phyloP scores from a whole-genome alignment of 2,329 filamentous ascomycete species.

The Colletotrichum tropicale region DNA sequence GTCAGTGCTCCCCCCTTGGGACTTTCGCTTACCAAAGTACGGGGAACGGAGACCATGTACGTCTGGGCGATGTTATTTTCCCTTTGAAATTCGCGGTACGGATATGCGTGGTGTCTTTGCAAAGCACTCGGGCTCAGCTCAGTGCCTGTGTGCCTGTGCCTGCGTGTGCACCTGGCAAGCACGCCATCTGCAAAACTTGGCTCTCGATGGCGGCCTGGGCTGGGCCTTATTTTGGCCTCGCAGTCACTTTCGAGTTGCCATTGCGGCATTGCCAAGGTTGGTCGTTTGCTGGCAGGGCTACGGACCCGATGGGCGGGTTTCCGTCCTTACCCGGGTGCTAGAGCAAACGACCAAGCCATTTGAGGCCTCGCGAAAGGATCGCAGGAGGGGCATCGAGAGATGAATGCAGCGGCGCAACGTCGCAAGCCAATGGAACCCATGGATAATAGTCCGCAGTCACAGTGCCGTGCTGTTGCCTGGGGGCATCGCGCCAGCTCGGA shows the following conservation, averaged over 20 bases:
- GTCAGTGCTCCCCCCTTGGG: background rate
- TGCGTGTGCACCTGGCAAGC: background rate
- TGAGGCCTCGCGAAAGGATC: background rate
- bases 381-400: background rate
- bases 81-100: background rate
- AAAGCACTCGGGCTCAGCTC: background rate
- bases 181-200: slow-evolving; percentile 8
- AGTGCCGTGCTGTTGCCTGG: background rate
- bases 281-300: background rate
- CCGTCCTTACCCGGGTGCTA: background rate
- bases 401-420: background rate
- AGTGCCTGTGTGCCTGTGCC: background rate
- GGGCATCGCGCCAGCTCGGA: background rate
- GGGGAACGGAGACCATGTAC: background rate
- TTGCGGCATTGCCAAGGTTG: background rate
- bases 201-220: background rate
- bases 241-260: background rate
- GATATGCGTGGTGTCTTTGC: background rate
- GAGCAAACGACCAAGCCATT: background rate
- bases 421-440: background rate
- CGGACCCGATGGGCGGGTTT: background rate
- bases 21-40: background rate
- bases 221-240: background rate
- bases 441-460: background rate
- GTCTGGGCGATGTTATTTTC: background rate